phyloP scores from a whole-genome alignment of 768 basidiomycete species.

The Podaxis rugospora region DNA sequence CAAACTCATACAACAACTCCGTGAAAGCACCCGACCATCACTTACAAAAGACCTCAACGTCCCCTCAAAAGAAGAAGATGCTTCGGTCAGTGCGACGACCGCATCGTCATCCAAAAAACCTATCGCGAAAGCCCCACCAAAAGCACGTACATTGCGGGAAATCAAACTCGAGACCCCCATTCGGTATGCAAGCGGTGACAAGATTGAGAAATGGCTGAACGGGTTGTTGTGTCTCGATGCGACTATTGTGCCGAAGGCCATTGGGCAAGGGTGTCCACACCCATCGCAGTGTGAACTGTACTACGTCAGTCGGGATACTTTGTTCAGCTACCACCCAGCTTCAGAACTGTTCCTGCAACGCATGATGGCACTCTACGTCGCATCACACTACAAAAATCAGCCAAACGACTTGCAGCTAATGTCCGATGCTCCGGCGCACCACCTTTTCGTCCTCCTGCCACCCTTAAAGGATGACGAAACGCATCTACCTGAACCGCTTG shows the following conservation, averaged over 20 bases:
- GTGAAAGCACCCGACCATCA: slow-evolving; percentile 83
- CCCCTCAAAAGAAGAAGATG: slow-evolving; percentile 33
- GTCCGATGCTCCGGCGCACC: slow-evolving; percentile 95
- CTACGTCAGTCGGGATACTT: slow-evolving; percentile 92
- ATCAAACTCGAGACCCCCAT: slow-evolving; percentile 95
- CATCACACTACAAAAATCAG: slow-evolving; percentile 98
- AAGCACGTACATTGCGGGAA: slow-evolving; percentile 80
- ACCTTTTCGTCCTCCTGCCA: slow-evolving; percentile 92
- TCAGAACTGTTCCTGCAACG: slow-evolving; percentile 97
- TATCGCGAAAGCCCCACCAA: slow-evolving; percentile 48
- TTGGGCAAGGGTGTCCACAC: slow-evolving; percentile 79
- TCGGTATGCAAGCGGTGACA: slow-evolving; percentile 82
- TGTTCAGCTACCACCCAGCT: slow-evolving; percentile 96
- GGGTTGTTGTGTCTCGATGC: slow-evolving; percentile 87
- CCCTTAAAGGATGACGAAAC: slow-evolving; percentile 88
- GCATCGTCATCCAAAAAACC: slow-evolving; percentile 50
- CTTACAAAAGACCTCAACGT: slow-evolving; percentile 55
- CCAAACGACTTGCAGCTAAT: slow-evolving; percentile 98
- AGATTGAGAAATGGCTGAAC: slow-evolving; percentile 95
- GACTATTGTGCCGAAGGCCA: slow-evolving; percentile 44
- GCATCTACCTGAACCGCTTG: slow-evolving; percentile 91
- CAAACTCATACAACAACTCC: slow-evolving; percentile 94
- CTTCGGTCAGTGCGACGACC: slow-evolving; percentile 23
- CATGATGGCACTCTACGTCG: slow-evolving; percentile 98
- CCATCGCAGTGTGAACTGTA: slow-evolving; percentile 92